Conservation (phyloP, 2,329 filamentous ascomycete genomes). For the Trichoderma afroharzianum region DNA sequence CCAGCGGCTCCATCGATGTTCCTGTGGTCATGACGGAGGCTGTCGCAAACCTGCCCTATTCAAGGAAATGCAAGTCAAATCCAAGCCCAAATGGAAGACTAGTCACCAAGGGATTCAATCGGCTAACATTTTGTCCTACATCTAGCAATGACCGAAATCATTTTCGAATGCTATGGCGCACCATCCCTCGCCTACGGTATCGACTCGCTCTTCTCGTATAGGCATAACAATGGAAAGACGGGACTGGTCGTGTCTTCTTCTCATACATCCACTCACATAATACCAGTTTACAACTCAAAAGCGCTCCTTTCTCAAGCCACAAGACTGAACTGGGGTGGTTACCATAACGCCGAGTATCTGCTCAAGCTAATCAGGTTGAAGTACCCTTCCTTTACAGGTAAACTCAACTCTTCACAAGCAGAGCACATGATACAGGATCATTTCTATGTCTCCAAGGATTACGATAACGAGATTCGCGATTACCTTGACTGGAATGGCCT, state of each 20-base stretch:
- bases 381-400: conserved; percentile 84
- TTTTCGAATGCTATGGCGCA: conserved; percentile 93
- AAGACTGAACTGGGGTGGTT: conserved; percentile 90
- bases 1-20: conserved; percentile 71
- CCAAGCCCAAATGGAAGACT: no score
- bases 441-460: conserved; percentile 83
- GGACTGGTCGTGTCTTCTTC: conserved; percentile 90
- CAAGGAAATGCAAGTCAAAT: conserved; percentile 69
- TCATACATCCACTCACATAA: conserved; percentile 90
- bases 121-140: conserved; percentile 9
- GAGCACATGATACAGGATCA: conserved; percentile 85
- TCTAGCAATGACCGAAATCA: conserved; percentile 89
- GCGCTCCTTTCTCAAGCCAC: conserved; percentile 81
- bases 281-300: conserved; percentile 85
- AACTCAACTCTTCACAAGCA: conserved; percentile 80
- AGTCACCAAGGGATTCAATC: no score
- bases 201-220: conserved; percentile 94
- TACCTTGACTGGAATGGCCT: conserved; percentile 90
- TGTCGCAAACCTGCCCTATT: conserved; percentile 85
- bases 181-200: conserved; percentile 91
- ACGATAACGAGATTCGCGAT: conserved; percentile 68
- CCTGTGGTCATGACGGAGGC: conserved; percentile 95
- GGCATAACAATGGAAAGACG: conserved; percentile 82
- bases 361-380: conserved; percentile 86
- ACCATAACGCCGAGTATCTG: conserved; percentile 85